Evolutionary conservation across 176 grass and related monocot genomes (phyloP), one percentile per base, ranked within the genome.

Genomic region (Raddia distichophylla): DNA sequence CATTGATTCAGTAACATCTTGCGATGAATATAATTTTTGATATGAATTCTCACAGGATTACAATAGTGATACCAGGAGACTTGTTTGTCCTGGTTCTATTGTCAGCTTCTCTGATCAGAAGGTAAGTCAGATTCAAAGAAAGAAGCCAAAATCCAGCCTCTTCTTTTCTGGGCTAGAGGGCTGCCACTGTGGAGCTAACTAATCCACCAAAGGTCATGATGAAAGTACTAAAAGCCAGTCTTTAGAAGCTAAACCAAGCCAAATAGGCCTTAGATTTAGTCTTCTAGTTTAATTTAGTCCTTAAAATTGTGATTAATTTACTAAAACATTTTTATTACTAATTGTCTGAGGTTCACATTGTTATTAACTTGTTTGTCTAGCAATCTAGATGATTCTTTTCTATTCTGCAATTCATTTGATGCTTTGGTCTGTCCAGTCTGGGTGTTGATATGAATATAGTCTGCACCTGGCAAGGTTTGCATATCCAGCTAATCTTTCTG

Each of bases 391-490:
- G 45, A 12, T 37, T 10, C 58, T 83, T 9, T 58, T 8, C 27
- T 60, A 10, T 48, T 59, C 40, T 60, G 54, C 54, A 81, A 81
- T 15, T 71, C 60, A 47, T 60, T 47, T 43, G 13, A 58, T 61
- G 22, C 64, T 64, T 40, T 77, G 11, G 34, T 46, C 62, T 10
- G 40, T 20, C 42, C 20, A 56, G 32, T 27, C 27, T 60, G 48
- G 54, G 47, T 71, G 53, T 13, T 54, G 66, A 64, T 73, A 55
- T 47, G 52, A 66, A 54, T 73, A 81, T 74, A 55, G 19, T 71
- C 15, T 60, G 67, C 19, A 32, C 27, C 27, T 3, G 4, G 14
- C 44, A 34, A 14, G 56, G 10, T 32, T 50, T 52, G n/a, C 34
- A 20, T 40, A 27, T 55, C 5, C 51, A 34, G 58, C 53, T 59